Evolutionary conservation across 2,329 filamentous ascomycete genomes (phyloP), one percentile per base, ranked within the genome.

Genomic region (Pseudogymnoascus sp.): DNA sequence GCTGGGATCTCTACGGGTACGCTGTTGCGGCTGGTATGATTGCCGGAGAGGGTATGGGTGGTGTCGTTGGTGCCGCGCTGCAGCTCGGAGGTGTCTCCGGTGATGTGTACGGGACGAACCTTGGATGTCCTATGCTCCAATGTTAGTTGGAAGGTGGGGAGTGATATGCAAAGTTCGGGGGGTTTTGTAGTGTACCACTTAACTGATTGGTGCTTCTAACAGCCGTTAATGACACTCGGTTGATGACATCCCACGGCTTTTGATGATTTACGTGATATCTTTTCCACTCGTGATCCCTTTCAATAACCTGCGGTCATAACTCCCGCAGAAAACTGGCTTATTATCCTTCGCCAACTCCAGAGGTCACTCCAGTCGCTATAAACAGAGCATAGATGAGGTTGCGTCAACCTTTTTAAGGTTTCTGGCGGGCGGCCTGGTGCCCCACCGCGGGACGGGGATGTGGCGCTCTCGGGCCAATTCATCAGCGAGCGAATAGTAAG

Each of bases 31-130:
- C 81, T 33, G 84, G 84, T 54, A 75, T 84, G 64, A 86, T 86
- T 69, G 83, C 84, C 3, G 84, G 84, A 4, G 84, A 86, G 72
- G 84, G 84, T 61, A 79, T 86, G 60, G 84, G 84, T 35, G 84
- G 84, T 65, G 82, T 85, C n/a, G 69, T 86, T 62, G 84, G 84
- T 65, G 83, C 84, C 5, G 64, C 65, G 7, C 65, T 75, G 37
- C 70, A 74, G 62, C 69, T 75, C 15, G 68, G 65, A 17, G 68
- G 71, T 10, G 71, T 74, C 13, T 71, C 70, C 10, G 70, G 72
- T 2, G 71, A 74, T 36, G 54, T 70, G 9, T 68, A 69, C 13
- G 73, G 72, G 21, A 72, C 72, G 9, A 69, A 61, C 5, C 64
- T 68, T 35, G 73, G 70, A 9, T 75, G 73, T 64, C 73, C 73